These are phyloP conservation scores for Turritis glabra DNA, from an alignment of 345 rosid genomes.

Conservation along the genomic window DNA sequence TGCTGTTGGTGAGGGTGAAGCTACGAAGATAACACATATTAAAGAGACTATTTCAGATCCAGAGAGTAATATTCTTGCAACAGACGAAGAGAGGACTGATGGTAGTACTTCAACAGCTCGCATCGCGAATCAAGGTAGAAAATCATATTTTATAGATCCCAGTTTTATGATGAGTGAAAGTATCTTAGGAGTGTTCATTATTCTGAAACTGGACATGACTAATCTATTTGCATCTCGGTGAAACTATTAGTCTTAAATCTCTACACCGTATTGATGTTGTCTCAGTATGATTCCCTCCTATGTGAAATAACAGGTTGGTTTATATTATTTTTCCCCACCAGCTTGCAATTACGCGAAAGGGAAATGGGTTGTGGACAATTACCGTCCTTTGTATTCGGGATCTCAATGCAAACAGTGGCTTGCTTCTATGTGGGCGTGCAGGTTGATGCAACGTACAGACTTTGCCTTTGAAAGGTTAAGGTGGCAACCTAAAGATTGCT, in stretches of 20 bases:
- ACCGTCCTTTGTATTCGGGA: slow-evolving; percentile 77
- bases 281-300: neutral
- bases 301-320: slow-evolving; percentile 13
- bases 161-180: neutral
- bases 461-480: slow-evolving; percentile 72
- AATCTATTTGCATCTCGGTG: slow-evolving; percentile 10
- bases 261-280: neutral
- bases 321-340: slow-evolving; percentile 24
- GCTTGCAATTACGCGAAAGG: slow-evolving; percentile 87
- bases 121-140: slow-evolving; percentile 26
- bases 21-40: slow-evolving; percentile 3
- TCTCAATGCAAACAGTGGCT: slow-evolving; percentile 84
- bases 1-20: slow-evolving; percentile 19
- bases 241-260: neutral
- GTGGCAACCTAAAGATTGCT: slow-evolving; percentile 89
- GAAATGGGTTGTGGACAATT: slow-evolving; percentile 84
- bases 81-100: slow-evolving; percentile 28
- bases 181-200: slow-evolving; percentile 11
- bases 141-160: neutral
- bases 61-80: slow-evolving; percentile 16
- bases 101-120: slow-evolving; percentile 23
- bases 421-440: slow-evolving; percentile 93
- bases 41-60: slow-evolving; percentile 10
- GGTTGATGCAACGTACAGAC: slow-evolving; percentile 81
- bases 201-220: slow-evolving; percentile 15